These are phyloP conservation scores for Lepidopterella palustris DNA, from an alignment of 495 filamentous ascomycete species.

Conservation along the genomic window DNA sequence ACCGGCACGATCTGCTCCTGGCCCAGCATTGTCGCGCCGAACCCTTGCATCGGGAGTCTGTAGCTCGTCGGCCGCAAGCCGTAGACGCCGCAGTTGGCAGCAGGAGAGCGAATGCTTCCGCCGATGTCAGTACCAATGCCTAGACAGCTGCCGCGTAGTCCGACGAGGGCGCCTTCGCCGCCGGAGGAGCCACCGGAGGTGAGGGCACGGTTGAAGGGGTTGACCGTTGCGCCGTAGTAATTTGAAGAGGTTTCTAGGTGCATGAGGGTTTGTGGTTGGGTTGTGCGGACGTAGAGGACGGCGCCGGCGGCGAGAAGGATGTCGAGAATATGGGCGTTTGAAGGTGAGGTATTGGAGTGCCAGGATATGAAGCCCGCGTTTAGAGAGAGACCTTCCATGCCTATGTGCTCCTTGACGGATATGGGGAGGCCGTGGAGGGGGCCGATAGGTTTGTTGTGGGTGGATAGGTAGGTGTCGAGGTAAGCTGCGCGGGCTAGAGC, in stretches of 20 bases:
- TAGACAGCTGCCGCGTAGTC: slow-evolving; percentile 24
- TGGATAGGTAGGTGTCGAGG: slow-evolving; percentile 33
- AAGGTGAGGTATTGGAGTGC: slow-evolving; percentile 36
- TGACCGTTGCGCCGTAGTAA: slow-evolving; percentile 46
- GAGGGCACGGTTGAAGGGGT: slow-evolving; percentile 25
- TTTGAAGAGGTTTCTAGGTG: slow-evolving; percentile 52
- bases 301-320: slow-evolving; percentile 44
- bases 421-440: slow-evolving; percentile 65
- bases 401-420: slow-evolving; percentile 60
- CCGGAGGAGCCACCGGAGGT: slow-evolving; percentile 29
- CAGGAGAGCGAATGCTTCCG: slow-evolving; percentile 43
- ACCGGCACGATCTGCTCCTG: slow-evolving; percentile 55
- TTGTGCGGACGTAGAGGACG: slow-evolving; percentile 49
- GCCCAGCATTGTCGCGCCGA: slow-evolving; percentile 44
- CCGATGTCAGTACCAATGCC: slow-evolving; percentile 35
- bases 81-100: slow-evolving; percentile 58
- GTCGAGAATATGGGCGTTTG: slow-evolving; percentile 45
- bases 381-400: slow-evolving; percentile 48
- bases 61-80: slow-evolving; percentile 56
- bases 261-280: slow-evolving; percentile 55
- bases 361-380: slow-evolving; percentile 46
- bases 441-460: slow-evolving; percentile 42
- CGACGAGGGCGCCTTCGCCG: slow-evolving; percentile 32
- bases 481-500: slow-evolving; percentile 34
- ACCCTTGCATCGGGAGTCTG: slow-evolving; percentile 51